These are phyloP conservation scores for Avena insularis DNA, from an alignment of 176 grass and related monocot genomes.

Conservation along the genomic window DNA sequence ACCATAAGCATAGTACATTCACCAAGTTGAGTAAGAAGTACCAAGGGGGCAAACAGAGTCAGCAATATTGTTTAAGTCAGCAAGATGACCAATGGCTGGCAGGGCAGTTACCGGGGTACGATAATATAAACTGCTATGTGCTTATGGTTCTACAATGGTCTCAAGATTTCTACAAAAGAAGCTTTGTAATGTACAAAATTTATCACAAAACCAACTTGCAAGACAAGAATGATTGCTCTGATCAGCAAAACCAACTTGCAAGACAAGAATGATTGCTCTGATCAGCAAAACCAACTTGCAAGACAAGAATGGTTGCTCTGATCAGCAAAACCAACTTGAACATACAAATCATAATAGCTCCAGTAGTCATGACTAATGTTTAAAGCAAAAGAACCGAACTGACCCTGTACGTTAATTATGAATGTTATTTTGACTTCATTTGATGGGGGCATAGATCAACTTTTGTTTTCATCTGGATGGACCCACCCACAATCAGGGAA, in stretches of 20 bases:
- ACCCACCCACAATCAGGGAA: neutral
- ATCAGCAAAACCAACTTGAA: neutral
- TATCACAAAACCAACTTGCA: no score
- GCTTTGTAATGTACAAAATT: neutral
- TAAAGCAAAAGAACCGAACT: constrained; percentile 15
- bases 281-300: neutral
- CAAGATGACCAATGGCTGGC: constrained; percentile 16
- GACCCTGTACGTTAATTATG: neutral
- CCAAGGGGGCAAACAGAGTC: neutral
- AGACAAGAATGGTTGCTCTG: neutral
- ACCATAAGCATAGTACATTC: neutral
- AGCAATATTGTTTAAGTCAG: constrained; percentile 18
- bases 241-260: neutral
- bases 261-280: neutral
- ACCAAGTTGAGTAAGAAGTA: constrained; percentile 16
- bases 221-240: neutral
- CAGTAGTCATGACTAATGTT: neutral
- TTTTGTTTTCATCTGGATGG: neutral
- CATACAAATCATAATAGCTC: neutral
- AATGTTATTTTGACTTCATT: constrained; percentile 21
- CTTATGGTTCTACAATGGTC: neutral
- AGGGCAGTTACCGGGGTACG: neutral
- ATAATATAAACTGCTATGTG: neutral
- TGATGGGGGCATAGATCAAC: neutral
- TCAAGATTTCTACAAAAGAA: neutral